Percentiles rank a stretch among this genome's conserved stretches.
phyloP scores from a whole-genome alignment of 208 protist species.

The Phytomonas sp. region DNA sequence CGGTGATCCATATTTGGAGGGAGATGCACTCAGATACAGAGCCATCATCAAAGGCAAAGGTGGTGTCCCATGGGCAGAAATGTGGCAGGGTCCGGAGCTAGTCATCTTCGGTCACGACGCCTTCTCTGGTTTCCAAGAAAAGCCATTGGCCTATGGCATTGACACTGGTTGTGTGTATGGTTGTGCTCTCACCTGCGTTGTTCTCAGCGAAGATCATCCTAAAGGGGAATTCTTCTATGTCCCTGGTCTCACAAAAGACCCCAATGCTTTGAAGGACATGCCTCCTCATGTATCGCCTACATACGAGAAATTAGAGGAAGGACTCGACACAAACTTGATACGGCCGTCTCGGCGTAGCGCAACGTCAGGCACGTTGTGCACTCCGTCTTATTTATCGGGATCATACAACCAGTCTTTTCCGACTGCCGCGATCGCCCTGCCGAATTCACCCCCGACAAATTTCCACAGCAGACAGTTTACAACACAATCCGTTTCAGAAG shows the following conservation, averaged over 20 bases:
- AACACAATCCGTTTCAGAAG: neutral
- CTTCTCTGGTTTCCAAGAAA: constrained; percentile 57
- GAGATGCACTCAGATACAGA: constrained; percentile 20
- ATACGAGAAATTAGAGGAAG: constrained; percentile 59
- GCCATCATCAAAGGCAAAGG: constrained; percentile 52
- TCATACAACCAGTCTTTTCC: constrained; percentile 13
- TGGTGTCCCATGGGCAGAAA: constrained; percentile 52
- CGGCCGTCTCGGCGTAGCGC: constrained; percentile 43
- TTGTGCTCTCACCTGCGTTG: constrained; percentile 62
- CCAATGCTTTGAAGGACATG: constrained; percentile 63
- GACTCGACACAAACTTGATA: constrained; percentile 45
- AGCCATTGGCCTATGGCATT: constrained; percentile 70
- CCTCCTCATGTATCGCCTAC: constrained; percentile 51
- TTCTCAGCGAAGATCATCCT: constrained; percentile 36
- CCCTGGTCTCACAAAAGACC: constrained; percentile 48
- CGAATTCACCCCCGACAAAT: neutral
- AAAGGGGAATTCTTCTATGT: constrained; percentile 59
- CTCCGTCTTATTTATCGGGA: constrained; percentile 32
- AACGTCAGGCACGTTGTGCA: constrained; percentile 14
- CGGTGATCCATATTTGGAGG: constrained; percentile 12
- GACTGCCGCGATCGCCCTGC: neutral
- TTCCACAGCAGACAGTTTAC: neutral
- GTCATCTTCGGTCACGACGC: constrained; percentile 90
- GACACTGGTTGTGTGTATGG: constrained; percentile 90
- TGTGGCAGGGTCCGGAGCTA: constrained; percentile 74